Conservation (phyloP, 352 stramenopile species). For the Peronospora destructor region DNA sequence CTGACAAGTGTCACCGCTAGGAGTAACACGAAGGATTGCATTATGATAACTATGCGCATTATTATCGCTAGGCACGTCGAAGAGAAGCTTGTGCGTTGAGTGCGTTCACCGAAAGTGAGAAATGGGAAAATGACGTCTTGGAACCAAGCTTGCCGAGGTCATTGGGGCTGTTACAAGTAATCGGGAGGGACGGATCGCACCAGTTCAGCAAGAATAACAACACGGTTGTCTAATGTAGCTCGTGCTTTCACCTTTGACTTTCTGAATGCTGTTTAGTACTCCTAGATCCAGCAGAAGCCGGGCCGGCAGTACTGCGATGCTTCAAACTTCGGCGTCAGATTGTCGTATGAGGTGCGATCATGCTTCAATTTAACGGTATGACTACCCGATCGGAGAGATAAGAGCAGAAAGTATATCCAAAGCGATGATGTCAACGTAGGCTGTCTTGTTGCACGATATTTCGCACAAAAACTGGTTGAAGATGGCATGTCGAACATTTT, state of each 20-base stretch:
- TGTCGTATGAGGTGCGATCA: background rate
- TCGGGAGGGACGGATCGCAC: background rate
- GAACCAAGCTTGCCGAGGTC: background rate
- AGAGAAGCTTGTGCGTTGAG: background rate
- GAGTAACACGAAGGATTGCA: constrained; percentile 8
- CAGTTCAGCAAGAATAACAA: background rate
- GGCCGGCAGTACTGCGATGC: too few species aligned
- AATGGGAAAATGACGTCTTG: constrained; percentile 11
- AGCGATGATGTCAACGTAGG: background rate
- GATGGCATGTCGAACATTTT: background rate
- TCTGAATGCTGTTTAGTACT: too few species aligned
- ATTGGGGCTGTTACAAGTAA: constrained; percentile 5
- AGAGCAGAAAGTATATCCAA: background rate
- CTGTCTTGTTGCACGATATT: background rate
- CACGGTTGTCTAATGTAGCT: constrained; percentile 5
- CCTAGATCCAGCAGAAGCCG: too few species aligned
- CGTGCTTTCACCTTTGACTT: background rate
- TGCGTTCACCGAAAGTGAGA: constrained; percentile 15
- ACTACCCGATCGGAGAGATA: background rate
- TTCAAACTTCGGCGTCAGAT: too few species aligned
- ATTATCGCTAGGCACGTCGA: background rate
- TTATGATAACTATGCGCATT: constrained; percentile 9
- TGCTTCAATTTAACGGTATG: background rate
- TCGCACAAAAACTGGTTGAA: too few species aligned
- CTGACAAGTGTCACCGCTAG: constrained; percentile 6